Evolutionary conservation across 2,329 filamentous ascomycete genomes (phyloP).

Genomic region (Fusarium miscanthi): DNA sequence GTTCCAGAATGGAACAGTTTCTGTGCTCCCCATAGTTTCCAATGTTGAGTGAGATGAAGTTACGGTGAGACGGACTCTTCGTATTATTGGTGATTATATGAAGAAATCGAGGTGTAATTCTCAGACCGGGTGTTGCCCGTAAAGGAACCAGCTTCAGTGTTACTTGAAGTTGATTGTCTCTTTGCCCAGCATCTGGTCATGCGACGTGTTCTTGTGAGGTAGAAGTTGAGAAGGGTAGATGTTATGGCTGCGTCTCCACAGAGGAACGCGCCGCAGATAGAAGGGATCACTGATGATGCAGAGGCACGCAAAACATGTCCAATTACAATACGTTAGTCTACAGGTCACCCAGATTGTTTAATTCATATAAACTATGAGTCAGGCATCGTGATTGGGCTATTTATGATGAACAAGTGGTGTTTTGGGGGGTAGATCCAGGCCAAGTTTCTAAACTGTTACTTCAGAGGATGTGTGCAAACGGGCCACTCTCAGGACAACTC

Average conservation of each 20-base stretch:
- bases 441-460: neutral
- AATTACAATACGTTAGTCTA: neutral
- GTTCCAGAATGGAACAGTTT: constrained; percentile 78
- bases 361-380: neutral
- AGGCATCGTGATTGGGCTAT: neutral
- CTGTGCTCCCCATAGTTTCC: constrained; percentile 51
- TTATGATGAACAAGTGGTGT: neutral
- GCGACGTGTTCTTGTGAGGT: constrained; percentile 1
- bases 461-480: neutral
- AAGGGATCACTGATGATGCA: neutral
- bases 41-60: constrained; percentile 1
- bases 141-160: neutral
- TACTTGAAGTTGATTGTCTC: neutral
- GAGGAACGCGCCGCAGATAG: neutral
- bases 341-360: neutral
- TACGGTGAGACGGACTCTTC: constrained; percentile 23
- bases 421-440: neutral
- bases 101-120: neutral
- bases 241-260: constrained; percentile 17
- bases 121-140: neutral
- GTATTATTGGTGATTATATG: neutral
- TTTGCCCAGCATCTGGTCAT: neutral
- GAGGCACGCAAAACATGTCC: neutral
- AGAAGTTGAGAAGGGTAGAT: neutral
- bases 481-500: neutral